Base-by-base conservation (phyloP, 768 basidiomycete genomes). In the Lentinula edodes region DNA sequence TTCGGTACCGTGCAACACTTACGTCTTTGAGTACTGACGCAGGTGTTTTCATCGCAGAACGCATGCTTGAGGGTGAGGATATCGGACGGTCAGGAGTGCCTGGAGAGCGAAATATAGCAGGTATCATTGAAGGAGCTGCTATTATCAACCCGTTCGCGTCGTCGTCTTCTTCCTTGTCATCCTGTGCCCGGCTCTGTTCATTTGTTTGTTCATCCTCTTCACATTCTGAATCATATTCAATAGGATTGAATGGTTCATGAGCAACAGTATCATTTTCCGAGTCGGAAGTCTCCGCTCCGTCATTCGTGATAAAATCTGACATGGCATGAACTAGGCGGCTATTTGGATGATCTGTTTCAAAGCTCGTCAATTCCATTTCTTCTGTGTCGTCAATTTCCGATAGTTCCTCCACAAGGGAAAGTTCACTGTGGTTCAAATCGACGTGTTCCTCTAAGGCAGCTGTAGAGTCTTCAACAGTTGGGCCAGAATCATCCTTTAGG, bases 291-390 rank as follows among this genome's bases (percentile, higher is more conserved):
- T 77, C 76, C 52, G 79, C 15, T 74, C 75, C 55, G 38, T 45
- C 55, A 3, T 75, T 73, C 52, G 78, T 76, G 38, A 76, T 76
- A 43, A 56, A 56, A 6, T 79, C 81, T 36, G 84, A 80, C 76
- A 83, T 80, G 52, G 81, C 74, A 41, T 80, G 76, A 53, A 81
- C 80, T 36, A 79, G 72, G 16, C 80, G 83, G 32, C 55, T 28
- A 23, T 43, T 56, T 12, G 84, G 77, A 6, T 74, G 83, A 68
- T 90, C 90, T 41, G 90, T 86, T 34, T 83, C 86, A 73, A 91
- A 92, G 57, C 89, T 89, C 9, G 79, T 84, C 64, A 89, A 74
- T 65, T 85, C 85, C 56, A 81, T 76, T 66, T 89, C 89, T 70
- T 88, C 88, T 62, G 81, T 85, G 64, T 87, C 88, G 48, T 85